Evolutionary conservation across 441 rosid genomes (phyloP).

Genomic region (Syzygium syzygioides): DNA sequence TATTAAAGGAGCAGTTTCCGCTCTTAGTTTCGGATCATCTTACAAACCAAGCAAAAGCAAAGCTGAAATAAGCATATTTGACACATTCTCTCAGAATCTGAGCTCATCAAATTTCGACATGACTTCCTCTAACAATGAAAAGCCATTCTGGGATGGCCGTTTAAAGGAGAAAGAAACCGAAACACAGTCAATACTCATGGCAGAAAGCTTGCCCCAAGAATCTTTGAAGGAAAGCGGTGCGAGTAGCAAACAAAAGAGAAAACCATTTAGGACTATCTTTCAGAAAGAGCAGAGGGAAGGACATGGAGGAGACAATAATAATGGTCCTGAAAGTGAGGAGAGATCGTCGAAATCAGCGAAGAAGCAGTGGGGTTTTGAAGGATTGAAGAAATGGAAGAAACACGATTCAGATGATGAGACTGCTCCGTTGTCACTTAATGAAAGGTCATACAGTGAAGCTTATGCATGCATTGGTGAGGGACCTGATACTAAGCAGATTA

Average conservation of each 20-base stretch:
- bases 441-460: constrained; percentile 37
- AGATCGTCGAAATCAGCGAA: constrained; percentile 34
- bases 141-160: constrained; percentile 30
- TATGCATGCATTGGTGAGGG: constrained; percentile 49
- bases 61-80: constrained; percentile 44
- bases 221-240: constrained; percentile 22
- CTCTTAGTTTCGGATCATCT: constrained; percentile 39
- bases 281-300: constrained; percentile 29
- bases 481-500: constrained; percentile 55
- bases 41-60: constrained; percentile 27
- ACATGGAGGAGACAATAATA: constrained; percentile 6
- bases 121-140: constrained; percentile 10
- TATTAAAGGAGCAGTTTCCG: constrained; percentile 57
- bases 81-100: constrained; percentile 4
- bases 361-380: constrained; percentile 62
- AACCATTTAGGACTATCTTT: constrained; percentile 43
- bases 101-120: neutral
- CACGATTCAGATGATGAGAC: constrained; percentile 56
- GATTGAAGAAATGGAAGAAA: constrained; percentile 60
- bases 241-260: constrained; percentile 33
- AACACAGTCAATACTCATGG: constrained; percentile 51
- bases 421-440: constrained; percentile 45
- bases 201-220: constrained; percentile 24
- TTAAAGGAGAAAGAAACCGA: constrained; percentile 31
- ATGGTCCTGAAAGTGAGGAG: constrained; percentile 16